These are phyloP conservation scores for Malassezia furfur DNA, from an alignment of 1,284 basidiomycete genomes.

Conservation along the genomic window DNA sequence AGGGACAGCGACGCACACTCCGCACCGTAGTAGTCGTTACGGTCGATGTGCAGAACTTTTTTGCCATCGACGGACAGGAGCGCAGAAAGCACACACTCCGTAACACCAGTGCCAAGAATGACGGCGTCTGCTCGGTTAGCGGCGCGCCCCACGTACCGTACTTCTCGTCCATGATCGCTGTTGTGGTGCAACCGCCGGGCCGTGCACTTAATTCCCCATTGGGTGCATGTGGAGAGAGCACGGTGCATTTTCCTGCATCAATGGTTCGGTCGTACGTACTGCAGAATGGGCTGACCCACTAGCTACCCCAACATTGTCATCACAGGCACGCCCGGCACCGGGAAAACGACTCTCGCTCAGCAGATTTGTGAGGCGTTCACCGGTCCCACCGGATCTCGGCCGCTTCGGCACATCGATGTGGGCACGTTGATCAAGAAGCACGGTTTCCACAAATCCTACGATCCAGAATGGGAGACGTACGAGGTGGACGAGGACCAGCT, in stretches of 20 bases:
- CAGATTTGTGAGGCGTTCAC: slow-evolving; percentile 28
- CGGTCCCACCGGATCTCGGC: slow-evolving; percentile 6
- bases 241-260: not conserved
- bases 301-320: slow-evolving; percentile 71
- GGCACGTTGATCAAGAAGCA: slow-evolving; percentile 79
- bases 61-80: slow-evolving; percentile 89
- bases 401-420: slow-evolving; percentile 66
- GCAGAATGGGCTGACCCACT: not conserved
- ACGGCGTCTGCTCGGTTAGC: slow-evolving; percentile 29
- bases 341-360: slow-evolving; percentile 78
- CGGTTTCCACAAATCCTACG: slow-evolving; percentile 70
- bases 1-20: slow-evolving; percentile 95
- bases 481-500: slow-evolving; percentile 76
- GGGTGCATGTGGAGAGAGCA: not conserved
- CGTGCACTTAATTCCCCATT: not conserved
- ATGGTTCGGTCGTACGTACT: slow-evolving; percentile 18
- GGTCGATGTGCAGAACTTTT: slow-evolving; percentile 98
- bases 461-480: slow-evolving; percentile 89
- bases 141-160: slow-evolving; percentile 24
- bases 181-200: not conserved
- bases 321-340: slow-evolving; percentile 75
- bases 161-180: slow-evolving; percentile 36
- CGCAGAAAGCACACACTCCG: slow-evolving; percentile 90
- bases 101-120: slow-evolving; percentile 73
- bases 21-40: slow-evolving; percentile 97